A percentile compares a stretch with the other conserved stretches of the same genome.
Conservation (phyloP, 208 protist species). For the Leishmania braziliensis region DNA sequence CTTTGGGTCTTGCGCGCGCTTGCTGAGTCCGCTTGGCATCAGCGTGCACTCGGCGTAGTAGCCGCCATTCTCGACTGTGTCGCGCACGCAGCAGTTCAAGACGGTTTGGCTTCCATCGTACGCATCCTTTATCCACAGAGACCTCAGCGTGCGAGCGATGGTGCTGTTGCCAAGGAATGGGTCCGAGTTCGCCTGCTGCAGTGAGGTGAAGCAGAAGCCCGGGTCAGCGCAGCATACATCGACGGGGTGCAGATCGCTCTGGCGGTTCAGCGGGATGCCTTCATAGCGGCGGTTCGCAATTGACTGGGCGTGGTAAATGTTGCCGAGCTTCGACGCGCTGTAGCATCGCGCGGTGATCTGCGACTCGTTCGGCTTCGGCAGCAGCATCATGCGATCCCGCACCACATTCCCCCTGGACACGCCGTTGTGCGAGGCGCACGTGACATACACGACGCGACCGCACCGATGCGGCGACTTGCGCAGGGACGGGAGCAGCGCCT, state of each 20-base stretch:
- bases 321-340: slow-evolving; percentile 83
- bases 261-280: slow-evolving; percentile 61
- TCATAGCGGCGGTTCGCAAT: slow-evolving; percentile 74
- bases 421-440: slow-evolving; percentile 76
- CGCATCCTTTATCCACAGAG: slow-evolving; percentile 71
- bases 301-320: slow-evolving; percentile 81
- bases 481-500: slow-evolving; percentile 75
- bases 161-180: slow-evolving; percentile 56
- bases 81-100: slow-evolving; percentile 70
- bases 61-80: slow-evolving; percentile 62
- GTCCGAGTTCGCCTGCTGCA: slow-evolving; percentile 37
- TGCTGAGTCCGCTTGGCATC: slow-evolving; percentile 72
- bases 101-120: slow-evolving; percentile 81
- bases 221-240: slow-evolving; percentile 73
- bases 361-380: slow-evolving; percentile 40
- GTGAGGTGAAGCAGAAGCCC: slow-evolving; percentile 66
- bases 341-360: slow-evolving; percentile 75
- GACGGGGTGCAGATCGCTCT: slow-evolving; percentile 64
- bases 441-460: slow-evolving; percentile 80
- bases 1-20: slow-evolving; percentile 52
- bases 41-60: slow-evolving; percentile 77
- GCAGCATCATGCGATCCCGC: slow-evolving; percentile 63
- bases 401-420: slow-evolving; percentile 63
- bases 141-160: slow-evolving; percentile 60
- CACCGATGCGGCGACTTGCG: slow-evolving; percentile 39